Base-by-base conservation (phyloP, 2,329 filamentous ascomycete genomes). In the Alternaria gaisen region DNA sequence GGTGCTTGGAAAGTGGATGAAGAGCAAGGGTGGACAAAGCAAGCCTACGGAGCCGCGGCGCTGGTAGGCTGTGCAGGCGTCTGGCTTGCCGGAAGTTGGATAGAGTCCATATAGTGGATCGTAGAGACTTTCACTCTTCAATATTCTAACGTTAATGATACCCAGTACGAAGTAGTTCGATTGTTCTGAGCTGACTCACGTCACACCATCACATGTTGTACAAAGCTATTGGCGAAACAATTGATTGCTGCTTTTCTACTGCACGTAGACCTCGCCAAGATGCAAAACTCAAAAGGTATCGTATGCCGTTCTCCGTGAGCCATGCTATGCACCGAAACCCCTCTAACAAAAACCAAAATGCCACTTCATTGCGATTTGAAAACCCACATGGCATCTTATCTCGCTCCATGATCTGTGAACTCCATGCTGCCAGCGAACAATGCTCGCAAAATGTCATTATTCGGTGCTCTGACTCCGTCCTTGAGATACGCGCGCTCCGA, bases 51-150 rank as follows among this genome's bases (percentile, higher is more conserved):
- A 20, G 75, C 76, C 26, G 75, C 73, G 8, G 78, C 80, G 0
- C 61, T 82, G 51, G 57, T 77, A 6, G 80, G 77, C 4, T 77
- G 80, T 63, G 76, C 75, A 12, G 77, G 75, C 6, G 68, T 77
- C 4, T 83, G 81, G 81, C 64, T 75, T 12, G 79, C 72, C 36
- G 80, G 77, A 7, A 79, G 77, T 28, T 80, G 72, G 73, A 58
- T 80, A 1, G 79, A 81, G 56, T 69, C 73, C 20, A 56, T 68
- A 40, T 71, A 60, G 64, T 41, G 46, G 20, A 18, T 3, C 5
- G 18, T 3, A 32, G 38, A 53, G 38, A 24, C 28, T 14, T 18
- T 11, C 18, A 7, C 18, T 36, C 11, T 50, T 38, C 9, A 22
- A 8, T 28, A 12, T 44, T 50, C 20, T 36, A 9, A 57, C 43